phyloP scores from a whole-genome alignment of 2,329 filamentous ascomycete species.

The Penicillium sp. region DNA sequence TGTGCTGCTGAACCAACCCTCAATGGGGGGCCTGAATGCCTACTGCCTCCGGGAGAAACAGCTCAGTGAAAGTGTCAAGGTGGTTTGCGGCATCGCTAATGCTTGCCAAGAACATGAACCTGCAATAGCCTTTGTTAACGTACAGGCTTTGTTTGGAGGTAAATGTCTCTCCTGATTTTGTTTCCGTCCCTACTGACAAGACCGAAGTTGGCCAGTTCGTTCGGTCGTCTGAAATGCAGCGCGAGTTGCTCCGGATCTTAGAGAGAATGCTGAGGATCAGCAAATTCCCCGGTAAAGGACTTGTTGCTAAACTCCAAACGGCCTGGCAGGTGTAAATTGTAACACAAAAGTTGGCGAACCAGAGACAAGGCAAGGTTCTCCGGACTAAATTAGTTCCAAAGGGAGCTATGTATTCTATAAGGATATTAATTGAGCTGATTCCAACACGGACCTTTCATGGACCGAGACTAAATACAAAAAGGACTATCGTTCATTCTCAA shows the following conservation, averaged over 20 bases:
- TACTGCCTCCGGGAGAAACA: conserved; percentile 25
- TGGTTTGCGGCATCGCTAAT: conserved; percentile 9
- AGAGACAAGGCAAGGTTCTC: neutral
- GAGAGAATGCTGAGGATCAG: conserved; percentile 14
- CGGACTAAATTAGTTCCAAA: neutral
- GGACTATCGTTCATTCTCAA: neutral
- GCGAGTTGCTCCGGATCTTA: conserved; percentile 8
- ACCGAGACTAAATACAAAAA: conserved; percentile 14
- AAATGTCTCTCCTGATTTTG: neutral
- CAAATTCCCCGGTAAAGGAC: conserved; percentile 9
- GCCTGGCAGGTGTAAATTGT: conserved; percentile 5
- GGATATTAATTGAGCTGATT: neutral
- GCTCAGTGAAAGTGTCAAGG: conserved; percentile 13
- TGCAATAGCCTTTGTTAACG: conserved; percentile 18
- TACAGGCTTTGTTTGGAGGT: conserved; percentile 19
- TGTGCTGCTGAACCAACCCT: conserved; percentile 45
- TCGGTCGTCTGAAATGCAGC: conserved; percentile 7
- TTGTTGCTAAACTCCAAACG: conserved; percentile 8
- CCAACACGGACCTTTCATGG: neutral
- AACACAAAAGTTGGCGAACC: conserved; percentile 13
- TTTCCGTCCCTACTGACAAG: neutral
- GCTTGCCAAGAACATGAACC: conserved; percentile 14
- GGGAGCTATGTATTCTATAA: neutral
- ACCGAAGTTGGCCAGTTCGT: conserved; percentile 12
- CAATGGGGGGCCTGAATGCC: conserved; percentile 41